phyloP scores from a whole-genome alignment of 2,329 filamentous ascomycete genomes.

The Xylariaceae sp. region DNA sequence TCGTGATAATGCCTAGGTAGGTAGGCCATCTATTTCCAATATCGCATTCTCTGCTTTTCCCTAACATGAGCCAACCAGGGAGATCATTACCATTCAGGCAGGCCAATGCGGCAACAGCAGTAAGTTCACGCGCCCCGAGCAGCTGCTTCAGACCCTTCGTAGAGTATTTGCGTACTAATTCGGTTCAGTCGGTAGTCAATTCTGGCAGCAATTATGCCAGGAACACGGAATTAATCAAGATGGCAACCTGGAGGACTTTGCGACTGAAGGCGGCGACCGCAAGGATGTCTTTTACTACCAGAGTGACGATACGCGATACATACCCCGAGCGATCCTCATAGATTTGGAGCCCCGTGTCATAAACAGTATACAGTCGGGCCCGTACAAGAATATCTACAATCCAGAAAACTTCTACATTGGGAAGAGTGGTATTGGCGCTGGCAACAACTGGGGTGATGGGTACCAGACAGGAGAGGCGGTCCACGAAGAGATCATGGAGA shows the following conservation, averaged over 20 bases:
- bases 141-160: constrained; percentile 20
- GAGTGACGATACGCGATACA: constrained; percentile 98
- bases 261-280: constrained; percentile 94
- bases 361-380: constrained; percentile 88
- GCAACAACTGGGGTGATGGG: constrained; percentile 98
- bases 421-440: constrained; percentile 90
- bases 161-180: constrained; percentile 41
- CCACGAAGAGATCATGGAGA: constrained; percentile 97
- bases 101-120: constrained; percentile 99
- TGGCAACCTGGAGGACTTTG: constrained; percentile 96
- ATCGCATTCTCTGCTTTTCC: not conserved
- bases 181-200: constrained; percentile 84
- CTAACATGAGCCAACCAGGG: constrained; percentile 59
- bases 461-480: constrained; percentile 92
- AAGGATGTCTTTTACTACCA: constrained; percentile 99
- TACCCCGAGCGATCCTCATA: constrained; percentile 92
- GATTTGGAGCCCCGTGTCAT: constrained; percentile 95
- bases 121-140: constrained; percentile 58
- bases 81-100: constrained; percentile 99
- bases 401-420: constrained; percentile 98
- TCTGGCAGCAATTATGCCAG: constrained; percentile 98
- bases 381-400: constrained; percentile 99
- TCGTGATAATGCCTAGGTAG: constrained; percentile 31
- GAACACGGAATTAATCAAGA: constrained; percentile 98
- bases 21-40: not conserved